Percentiles rank a stretch among this genome's conserved stretches.
These are phyloP conservation scores for Mycotypha africana DNA, from an alignment of 371 early-diverging fungal genomes.

Conservation along the genomic window DNA sequence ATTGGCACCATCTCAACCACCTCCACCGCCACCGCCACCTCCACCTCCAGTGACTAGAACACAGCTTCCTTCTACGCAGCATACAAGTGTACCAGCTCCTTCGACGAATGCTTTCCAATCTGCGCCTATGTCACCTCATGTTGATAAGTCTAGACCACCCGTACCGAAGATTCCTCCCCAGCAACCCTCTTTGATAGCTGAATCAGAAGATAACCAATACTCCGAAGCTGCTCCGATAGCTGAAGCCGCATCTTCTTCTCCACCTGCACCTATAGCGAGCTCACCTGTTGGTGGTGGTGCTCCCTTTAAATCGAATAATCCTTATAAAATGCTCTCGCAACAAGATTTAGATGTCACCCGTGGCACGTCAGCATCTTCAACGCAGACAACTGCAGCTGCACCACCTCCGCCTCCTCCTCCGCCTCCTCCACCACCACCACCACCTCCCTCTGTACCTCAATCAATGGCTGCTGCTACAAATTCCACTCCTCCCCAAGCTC, in stretches of 20 bases:
- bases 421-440: background rate
- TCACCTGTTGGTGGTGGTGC: background rate
- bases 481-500: background rate
- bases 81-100: too few relatives aligned
- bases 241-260: background rate
- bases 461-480: background rate
- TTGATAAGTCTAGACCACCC: too few relatives aligned
- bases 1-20: too few relatives aligned
- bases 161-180: too few relatives aligned
- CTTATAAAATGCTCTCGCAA: slow-evolving; percentile 11
- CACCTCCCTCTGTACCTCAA: background rate
- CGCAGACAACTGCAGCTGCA: background rate
- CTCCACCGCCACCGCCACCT: slow-evolving; percentile 4
- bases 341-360: too few relatives aligned
- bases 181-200: too few relatives aligned
- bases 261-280: slow-evolving; percentile 6
- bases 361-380: too few relatives aligned
- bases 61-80: background rate
- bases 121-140: background rate
- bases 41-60: slow-evolving; percentile 1
- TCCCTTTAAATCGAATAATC: slow-evolving; percentile 14
- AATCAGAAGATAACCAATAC: too few relatives aligned
- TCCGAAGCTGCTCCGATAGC: too few relatives aligned
- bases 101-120: too few relatives aligned
- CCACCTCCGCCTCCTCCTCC: background rate